Base-by-base conservation (phyloP, 192 early-diverging fungal genomes). In the Podila epicladia region DNA sequence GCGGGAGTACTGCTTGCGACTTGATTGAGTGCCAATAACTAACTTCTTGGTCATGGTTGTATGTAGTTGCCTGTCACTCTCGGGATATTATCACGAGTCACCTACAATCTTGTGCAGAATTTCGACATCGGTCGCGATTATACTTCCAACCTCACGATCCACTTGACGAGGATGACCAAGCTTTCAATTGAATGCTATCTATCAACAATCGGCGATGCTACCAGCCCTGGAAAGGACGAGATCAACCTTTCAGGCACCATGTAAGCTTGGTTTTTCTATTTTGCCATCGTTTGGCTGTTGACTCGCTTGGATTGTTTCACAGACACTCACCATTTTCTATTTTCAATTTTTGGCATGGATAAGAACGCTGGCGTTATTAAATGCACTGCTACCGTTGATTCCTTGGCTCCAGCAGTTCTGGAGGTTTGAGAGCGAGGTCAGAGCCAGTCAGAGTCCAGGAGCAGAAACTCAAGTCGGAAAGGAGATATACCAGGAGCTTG, bases 311-410 rank as follows among this genome's bases (percentile, higher is more conserved):
- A 17, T 45, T 17, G 8, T 17, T 15, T 45, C 41, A 45, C 12
- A 1, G 41, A 15, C 4, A 15, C 41, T 45, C 13, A 45, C 13
- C 41, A 37, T 37, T 37, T 45, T n/a, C n/a, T n/a, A n/a, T n/a
- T 12, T 45, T 17, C 38, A 9, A 12, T 15, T 45, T 45, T 45
- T 4, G 15, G 15, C 15, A 45, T 45, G 1, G 15, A 45, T 4
- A 70, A 80, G 77, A 73, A 80, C 77, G 65, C 71, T 72, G 77
- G 77, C 71, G 67, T 73, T 80, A 59, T 80, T 80, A 29, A 12
- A 67, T 33, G 68, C 61, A 41, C 66, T 80, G 5, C 20, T 62
- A 22, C 67, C 77, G 1, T 69, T 80, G n/a, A 73, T 67, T 3
- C 62, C 77, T 48, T 80, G 77, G 77, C 37, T 80, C 12, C 57